A percentile compares a stretch with the other conserved stretches of the same genome.
Evolutionary conservation across 352 stramenopile species (phyloP).

Genomic region (Pythium chondricola): DNA sequence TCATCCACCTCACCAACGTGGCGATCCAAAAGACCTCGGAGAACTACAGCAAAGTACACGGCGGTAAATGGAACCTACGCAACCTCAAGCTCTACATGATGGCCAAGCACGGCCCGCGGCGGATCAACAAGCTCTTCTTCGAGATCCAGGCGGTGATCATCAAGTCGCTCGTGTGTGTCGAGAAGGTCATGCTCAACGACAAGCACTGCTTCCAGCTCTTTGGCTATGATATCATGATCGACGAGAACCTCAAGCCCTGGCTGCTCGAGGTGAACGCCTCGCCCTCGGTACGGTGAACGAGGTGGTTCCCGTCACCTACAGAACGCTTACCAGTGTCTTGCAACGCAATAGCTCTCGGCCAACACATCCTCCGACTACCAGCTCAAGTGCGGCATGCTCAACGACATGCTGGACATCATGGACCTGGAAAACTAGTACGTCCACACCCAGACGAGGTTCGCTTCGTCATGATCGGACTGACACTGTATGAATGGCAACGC

Average conservation of each 20-base stretch:
- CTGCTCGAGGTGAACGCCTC: slow-evolving; percentile 93
- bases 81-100: slow-evolving; percentile 91
- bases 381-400: slow-evolving; percentile 92
- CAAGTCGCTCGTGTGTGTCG: slow-evolving; percentile 80
- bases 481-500: slow-evolving; percentile 13
- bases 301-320: too few relatives aligned
- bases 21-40: slow-evolving; percentile 93
- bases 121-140: slow-evolving; percentile 84
- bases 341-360: slow-evolving; percentile 84
- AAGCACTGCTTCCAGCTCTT: slow-evolving; percentile 96
- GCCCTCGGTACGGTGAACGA: slow-evolving; percentile 49
- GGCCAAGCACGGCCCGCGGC: slow-evolving; percentile 72
- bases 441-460: not conserved
- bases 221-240: slow-evolving; percentile 91
- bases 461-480: too few relatives aligned
- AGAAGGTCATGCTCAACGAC: slow-evolving; percentile 94
- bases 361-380: slow-evolving; percentile 90
- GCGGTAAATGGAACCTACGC: slow-evolving; percentile 89
- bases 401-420: slow-evolving; percentile 93
- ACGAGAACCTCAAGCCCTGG: slow-evolving; percentile 89
- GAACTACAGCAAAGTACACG: slow-evolving; percentile 90
- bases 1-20: slow-evolving; percentile 94
- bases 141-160: slow-evolving; percentile 90
- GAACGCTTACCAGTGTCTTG: too few relatives aligned
- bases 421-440: slow-evolving; percentile 85